Base-by-base conservation (phyloP, 441 rosid genomes). In the Syzygium syzygioides region DNA sequence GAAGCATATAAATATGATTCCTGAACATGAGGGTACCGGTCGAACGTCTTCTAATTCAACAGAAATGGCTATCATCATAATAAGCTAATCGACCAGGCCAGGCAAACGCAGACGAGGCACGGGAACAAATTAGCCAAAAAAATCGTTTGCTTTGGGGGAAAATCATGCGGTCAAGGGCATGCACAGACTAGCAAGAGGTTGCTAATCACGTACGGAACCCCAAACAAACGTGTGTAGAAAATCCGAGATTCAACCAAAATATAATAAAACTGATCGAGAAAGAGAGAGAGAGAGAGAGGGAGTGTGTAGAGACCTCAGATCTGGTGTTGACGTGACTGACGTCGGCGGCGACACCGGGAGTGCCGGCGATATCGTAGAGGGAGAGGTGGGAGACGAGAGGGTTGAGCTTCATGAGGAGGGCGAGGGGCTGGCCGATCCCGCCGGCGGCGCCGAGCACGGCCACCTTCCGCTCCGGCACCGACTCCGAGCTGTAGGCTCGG, bases 281-380 rank as follows among this genome's bases (percentile, higher is more conserved):
- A n/a, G 20, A n/a, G 68, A 13, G 87, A 87, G 60, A n/a, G 48
- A 41, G 52, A 32, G 71, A 59, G 19, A 86, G 85, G 5, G 85
- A 85, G 54, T 54, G 84, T 26, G 50, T 55, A 55, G 57, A 26
- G 64, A 62, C 85, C 89, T 87, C 62, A 41, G 48, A 60, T 41
- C 64, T 88, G 41, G 87, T 86, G 87, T 86, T 86, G 79, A 86
- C 48, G 79, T 86, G 87, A 52, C 87, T 17, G 55, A 86, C 71
- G 55, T 86, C 87, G 20, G 79, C 87, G 34, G 87, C 87, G 52
- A 56, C 87, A 19, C 87, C 87, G 26, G 87, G 79, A 45, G 87
- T 86, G 68, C 71, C 87, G 87, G 87, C 87, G 87, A 86, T 60
- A 45, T 86, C 87, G 79, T 86, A 86, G 8, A 86, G 87, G 52